Conservation (phyloP, 306 rosid genomes). For the Biancaea sappan region DNA sequence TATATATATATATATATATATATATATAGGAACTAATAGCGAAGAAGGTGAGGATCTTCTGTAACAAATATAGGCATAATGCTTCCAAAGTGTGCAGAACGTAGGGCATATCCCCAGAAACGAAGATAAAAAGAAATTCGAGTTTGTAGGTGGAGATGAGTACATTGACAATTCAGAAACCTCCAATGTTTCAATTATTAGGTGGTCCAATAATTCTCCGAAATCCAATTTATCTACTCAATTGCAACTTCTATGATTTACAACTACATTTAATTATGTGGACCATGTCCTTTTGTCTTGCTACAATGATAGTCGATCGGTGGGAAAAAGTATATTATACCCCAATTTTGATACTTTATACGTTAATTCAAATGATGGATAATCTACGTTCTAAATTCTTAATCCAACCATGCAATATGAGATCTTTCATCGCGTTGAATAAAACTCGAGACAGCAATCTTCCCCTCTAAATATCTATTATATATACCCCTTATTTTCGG, state of each 20-base stretch:
- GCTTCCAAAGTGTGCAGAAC: background rate
- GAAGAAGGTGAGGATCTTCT: conserved; percentile 6
- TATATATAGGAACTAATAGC: background rate
- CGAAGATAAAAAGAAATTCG: conserved; percentile 12
- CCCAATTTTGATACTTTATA: background rate
- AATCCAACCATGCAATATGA: conserved; percentile 4
- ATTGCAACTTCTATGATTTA: background rate
- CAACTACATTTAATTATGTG: conserved; percentile 21
- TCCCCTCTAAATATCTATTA: background rate
- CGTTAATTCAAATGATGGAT: background rate
- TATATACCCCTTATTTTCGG: conserved; percentile 14
- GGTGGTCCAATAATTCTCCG: conserved; percentile 18
- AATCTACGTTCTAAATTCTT: conserved; percentile 9
- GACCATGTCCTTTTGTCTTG: background rate
- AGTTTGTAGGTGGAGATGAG: conserved; percentile 10
- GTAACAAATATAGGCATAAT: conserved; percentile 16
- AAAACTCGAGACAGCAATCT: no score
- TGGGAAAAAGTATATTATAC: no score
- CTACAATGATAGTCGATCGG: no score
- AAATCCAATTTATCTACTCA: conserved; percentile 21
- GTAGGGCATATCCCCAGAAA: conserved; percentile 17
- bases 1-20: no score
- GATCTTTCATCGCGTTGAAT: no score
- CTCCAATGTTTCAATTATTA: conserved; percentile 28
- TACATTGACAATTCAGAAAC: conserved; percentile 26